Conservation (phyloP, 352 stramenopile species). For the Phytophthora parvispora region DNA sequence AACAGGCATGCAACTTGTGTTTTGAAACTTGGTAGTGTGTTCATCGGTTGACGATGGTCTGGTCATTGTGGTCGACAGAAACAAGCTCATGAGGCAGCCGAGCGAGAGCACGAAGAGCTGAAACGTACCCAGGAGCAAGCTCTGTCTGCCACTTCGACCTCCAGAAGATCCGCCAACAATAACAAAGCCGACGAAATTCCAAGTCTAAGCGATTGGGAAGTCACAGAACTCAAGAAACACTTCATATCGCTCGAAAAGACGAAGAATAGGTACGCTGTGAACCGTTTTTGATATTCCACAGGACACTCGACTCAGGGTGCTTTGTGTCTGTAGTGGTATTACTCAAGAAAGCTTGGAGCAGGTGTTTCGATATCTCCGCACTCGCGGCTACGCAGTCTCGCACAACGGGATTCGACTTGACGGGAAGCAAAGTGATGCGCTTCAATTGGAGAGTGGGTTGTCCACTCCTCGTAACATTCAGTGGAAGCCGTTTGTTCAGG, state of each 20-base stretch:
- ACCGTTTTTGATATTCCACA: neutral
- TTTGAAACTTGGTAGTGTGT: neutral
- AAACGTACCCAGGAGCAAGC: slow-evolving; percentile 39
- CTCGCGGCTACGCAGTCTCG: slow-evolving; percentile 31
- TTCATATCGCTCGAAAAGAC: slow-evolving; percentile 59
- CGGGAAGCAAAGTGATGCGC: neutral
- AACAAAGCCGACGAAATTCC: slow-evolving; percentile 22
- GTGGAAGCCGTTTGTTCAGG: slow-evolving; percentile 36
- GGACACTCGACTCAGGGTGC: neutral
- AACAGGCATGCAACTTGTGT: slow-evolving; percentile 31
- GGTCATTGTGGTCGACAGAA: slow-evolving; percentile 20
- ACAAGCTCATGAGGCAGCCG: slow-evolving; percentile 29
- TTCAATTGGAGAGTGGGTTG: slow-evolving; percentile 16
- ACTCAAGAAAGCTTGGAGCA: slow-evolving; percentile 12
- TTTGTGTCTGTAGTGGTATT: slow-evolving; percentile 25
- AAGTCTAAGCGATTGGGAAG: slow-evolving; percentile 62
- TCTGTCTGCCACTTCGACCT: slow-evolving; percentile 9
- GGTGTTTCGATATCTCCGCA: slow-evolving; percentile 32
- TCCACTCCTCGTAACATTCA: slow-evolving; percentile 20
- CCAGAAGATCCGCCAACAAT: slow-evolving; percentile 4
- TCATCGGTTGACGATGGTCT: neutral
- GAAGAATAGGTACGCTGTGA: slow-evolving; percentile 37
- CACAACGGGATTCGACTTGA: slow-evolving; percentile 23
- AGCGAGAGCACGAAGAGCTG: slow-evolving; percentile 58
- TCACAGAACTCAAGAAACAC: slow-evolving; percentile 54